Base-by-base conservation (phyloP, 352 stramenopile species). In the Peronospora belbahrii region DNA sequence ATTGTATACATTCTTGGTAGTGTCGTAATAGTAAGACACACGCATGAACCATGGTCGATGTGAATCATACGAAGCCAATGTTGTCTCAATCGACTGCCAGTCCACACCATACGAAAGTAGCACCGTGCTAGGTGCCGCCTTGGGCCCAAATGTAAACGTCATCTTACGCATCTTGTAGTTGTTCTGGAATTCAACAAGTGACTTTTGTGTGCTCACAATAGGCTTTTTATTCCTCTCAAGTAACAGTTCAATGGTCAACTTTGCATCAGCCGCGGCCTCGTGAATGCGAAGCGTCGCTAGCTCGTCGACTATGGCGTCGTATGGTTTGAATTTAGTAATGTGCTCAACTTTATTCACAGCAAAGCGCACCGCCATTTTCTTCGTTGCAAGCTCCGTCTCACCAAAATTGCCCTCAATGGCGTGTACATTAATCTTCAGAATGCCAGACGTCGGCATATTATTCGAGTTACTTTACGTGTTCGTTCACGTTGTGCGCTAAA, bases 11-110 rank as follows among this genome's bases (percentile, higher is more conserved):
- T 67, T 67, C 71, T 86, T 86, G 31, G 58, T 65, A 32, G 68
- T 82, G 55, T 82, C 67, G 53, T 85, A 86, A 59, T 83, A 83
- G 65, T 82, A 86, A 36, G 68, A 69, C 44, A 52, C 65, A 23
- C 71, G 67, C 52, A 69, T 68, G 51, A 75, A 83, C 58, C 63
- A 79, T 17, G 71, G 71, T 8, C 67, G 67, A 39, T 52, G 50
- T 4, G 50, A 48, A 6, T 48, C 46, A 15, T 37, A 48, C 4
- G 9, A 40, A 11, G 48, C 30, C 17, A 67, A 30, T 22, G 55
- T 47, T 20, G 45, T 56, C n/a, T 56, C 54, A 22, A 14, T 60
- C 19, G 58, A 42, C 22, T 42, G 15, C 63, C 63, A 72, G 9
- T 68, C 42, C 11, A 52, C 47, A 14, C 37, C 56, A 37, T 56